phyloP scores from a whole-genome alignment of 345 rosid species.

The Barbarea vulgaris region DNA sequence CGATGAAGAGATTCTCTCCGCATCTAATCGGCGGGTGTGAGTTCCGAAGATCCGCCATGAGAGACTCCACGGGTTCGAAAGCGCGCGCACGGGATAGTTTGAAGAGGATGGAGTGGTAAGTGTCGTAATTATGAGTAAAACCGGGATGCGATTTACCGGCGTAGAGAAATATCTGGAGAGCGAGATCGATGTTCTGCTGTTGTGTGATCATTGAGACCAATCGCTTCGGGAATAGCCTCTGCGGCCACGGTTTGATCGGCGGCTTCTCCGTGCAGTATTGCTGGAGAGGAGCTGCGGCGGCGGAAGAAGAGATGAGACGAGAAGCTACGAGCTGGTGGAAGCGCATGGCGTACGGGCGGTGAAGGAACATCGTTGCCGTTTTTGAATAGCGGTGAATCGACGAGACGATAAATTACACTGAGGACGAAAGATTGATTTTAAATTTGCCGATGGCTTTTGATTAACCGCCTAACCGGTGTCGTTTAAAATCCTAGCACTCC shows the following conservation, averaged over 20 bases:
- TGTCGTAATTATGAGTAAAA: constrained; percentile 66
- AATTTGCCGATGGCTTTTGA: not conserved
- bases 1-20: constrained; percentile 72
- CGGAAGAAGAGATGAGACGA: constrained; percentile 18
- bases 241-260: constrained; percentile 89
- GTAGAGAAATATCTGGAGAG: constrained; percentile 82
- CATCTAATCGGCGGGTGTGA: constrained; percentile 56
- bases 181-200: constrained; percentile 83
- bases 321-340: not conserved
- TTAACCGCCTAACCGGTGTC: not conserved
- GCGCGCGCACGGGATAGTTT: constrained; percentile 88
- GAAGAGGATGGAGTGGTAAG: constrained; percentile 73
- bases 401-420: not conserved
- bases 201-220: constrained; percentile 69
- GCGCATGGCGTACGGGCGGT: constrained; percentile 11
- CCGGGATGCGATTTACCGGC: constrained; percentile 78
- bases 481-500: too few relatives aligned
- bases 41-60: constrained; percentile 55
- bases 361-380: constrained; percentile 19
- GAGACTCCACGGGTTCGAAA: constrained; percentile 62
- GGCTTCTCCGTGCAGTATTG: constrained; percentile 60
- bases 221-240: constrained; percentile 74
- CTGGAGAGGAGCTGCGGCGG: constrained; percentile 25
- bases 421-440: constrained; percentile 2
- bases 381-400: not conserved